Conservation (phyloP, 2,329 filamentous ascomycete species). For the Raffaelea deltoideospora region DNA sequence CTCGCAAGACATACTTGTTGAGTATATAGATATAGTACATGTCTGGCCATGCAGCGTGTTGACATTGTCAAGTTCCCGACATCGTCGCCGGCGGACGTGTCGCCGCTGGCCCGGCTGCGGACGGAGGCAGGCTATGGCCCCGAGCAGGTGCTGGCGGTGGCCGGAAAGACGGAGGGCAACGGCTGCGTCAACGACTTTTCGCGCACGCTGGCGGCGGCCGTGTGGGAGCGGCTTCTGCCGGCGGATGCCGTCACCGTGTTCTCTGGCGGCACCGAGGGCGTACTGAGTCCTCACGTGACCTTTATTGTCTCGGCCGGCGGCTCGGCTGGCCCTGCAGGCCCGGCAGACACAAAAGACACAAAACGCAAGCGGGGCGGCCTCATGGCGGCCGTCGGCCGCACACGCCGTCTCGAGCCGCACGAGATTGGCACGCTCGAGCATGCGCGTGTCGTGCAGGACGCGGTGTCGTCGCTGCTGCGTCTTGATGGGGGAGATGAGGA, state of each 20-base stretch:
- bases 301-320: slow-evolving; percentile 14
- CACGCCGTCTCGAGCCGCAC: slow-evolving; percentile 13
- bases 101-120: slow-evolving; percentile 13
- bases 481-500: no score
- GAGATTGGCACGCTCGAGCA: slow-evolving; percentile 16
- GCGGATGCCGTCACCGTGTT: slow-evolving; percentile 16
- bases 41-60: slow-evolving; percentile 9
- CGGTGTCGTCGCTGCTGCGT: slow-evolving; percentile 11
- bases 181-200: slow-evolving; percentile 20
- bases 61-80: slow-evolving; percentile 17
- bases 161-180: slow-evolving; percentile 20
- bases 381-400: slow-evolving; percentile 14
- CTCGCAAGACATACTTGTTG: no score
- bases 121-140: slow-evolving; percentile 14
- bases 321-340: no score
- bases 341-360: no score
- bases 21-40: no score
- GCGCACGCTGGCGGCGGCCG: slow-evolving; percentile 14
- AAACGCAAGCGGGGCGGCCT: slow-evolving; percentile 9
- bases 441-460: slow-evolving; percentile 10
- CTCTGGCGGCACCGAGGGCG: slow-evolving; percentile 17
- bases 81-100: slow-evolving; percentile 15
- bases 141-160: slow-evolving; percentile 14
- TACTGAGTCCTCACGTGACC: slow-evolving; percentile 17
- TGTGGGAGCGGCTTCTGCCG: slow-evolving; percentile 17